Percentiles rank a stretch among this genome's conserved stretches.
Evolutionary conservation across 495 filamentous ascomycete genomes (phyloP).

Genomic region (Aspergillus homomorphus): DNA sequence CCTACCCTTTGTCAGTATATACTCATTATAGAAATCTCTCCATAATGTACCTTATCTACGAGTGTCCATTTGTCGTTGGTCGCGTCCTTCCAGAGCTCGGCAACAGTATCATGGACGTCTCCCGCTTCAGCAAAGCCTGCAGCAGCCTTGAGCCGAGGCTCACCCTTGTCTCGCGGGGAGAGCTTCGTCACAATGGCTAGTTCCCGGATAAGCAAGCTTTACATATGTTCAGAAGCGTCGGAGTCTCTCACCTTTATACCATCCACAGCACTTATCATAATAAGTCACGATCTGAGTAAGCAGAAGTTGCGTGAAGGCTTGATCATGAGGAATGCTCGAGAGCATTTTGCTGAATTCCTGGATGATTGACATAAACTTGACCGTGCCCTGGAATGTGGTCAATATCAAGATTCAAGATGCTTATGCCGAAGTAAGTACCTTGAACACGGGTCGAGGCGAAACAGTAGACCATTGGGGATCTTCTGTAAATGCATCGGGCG

Average conservation of each 20-base stretch:
- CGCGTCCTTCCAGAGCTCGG: conserved; percentile 55
- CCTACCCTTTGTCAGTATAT: conserved; percentile 37
- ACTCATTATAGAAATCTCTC: neutral
- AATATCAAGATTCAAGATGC: neutral
- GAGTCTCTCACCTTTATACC: conserved; percentile 66
- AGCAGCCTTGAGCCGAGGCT: conserved; percentile 62
- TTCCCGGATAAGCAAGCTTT: conserved; percentile 4
- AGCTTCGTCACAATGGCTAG: conserved; percentile 44
- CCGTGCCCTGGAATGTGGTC: conserved; percentile 57
- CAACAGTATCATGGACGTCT: conserved; percentile 63
- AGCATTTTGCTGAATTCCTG: conserved; percentile 92
- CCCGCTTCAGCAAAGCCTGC: conserved; percentile 67
- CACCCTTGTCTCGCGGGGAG: conserved; percentile 35
- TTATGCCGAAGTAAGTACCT: conserved; percentile 32
- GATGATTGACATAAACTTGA: conserved; percentile 81
- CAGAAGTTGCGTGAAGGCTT: conserved; percentile 87
- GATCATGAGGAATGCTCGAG: conserved; percentile 91
- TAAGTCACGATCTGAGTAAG: conserved; percentile 87
- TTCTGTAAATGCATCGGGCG: conserved; percentile 81
- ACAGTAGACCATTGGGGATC: conserved; percentile 76
- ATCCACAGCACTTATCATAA: conserved; percentile 84
- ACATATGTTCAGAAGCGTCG: neutral
- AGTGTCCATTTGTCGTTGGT: conserved; percentile 32
- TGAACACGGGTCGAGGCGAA: conserved; percentile 84
- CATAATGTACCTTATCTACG: conserved; percentile 38